phyloP scores from a whole-genome alignment of 2,329 filamentous ascomycete genomes.

The Fusarium sp. region DNA sequence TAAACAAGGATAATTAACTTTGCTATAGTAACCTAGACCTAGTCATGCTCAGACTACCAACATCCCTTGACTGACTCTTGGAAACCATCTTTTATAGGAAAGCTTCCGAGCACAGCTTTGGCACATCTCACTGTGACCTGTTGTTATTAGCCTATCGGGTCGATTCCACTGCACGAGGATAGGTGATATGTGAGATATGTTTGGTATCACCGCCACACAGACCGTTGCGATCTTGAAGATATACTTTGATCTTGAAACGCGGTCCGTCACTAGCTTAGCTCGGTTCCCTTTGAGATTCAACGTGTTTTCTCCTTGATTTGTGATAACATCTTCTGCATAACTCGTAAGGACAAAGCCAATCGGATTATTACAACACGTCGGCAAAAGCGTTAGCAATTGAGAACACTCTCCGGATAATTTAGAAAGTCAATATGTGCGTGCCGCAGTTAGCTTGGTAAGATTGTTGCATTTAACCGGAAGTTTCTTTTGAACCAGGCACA shows the following conservation, averaged over 20 bases:
- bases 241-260: slow-evolving; percentile 14
- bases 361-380: neutral
- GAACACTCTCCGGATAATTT: neutral
- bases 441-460: neutral
- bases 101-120: neutral
- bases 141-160: slow-evolving; percentile 7
- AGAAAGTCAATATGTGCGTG: neutral
- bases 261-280: neutral
- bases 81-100: neutral
- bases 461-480: neutral
- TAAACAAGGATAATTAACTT: slow-evolving; percentile 1
- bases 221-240: slow-evolving; percentile 1
- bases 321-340: neutral
- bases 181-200: neutral
- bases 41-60: slow-evolving; percentile 4
- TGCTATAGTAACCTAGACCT: neutral
- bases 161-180: slow-evolving; percentile 3
- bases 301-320: neutral
- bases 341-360: neutral
- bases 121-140: neutral
- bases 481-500: neutral
- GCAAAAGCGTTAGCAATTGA: neutral
- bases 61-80: slow-evolving; percentile 1
- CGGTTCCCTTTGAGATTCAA: neutral
- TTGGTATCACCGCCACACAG: neutral